phyloP scores from a whole-genome alignment of 2,329 filamentous ascomycete genomes.

The Sporothrix sp. region DNA sequence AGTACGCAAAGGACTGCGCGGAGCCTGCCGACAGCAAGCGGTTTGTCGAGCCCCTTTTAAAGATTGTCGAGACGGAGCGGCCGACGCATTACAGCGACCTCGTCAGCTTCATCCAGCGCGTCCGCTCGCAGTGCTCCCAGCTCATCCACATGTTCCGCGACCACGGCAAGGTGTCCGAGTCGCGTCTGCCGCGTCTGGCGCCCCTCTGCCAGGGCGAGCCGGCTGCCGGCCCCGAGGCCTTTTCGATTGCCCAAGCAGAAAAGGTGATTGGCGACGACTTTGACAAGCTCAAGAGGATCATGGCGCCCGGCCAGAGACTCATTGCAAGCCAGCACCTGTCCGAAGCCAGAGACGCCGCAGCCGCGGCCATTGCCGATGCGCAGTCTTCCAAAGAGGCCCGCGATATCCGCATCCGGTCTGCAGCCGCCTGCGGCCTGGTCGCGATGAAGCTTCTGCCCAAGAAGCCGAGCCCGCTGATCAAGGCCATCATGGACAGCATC shows the following conservation, averaged over 20 bases:
- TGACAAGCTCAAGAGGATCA: constrained; percentile 76
- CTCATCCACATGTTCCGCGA: constrained; percentile 87
- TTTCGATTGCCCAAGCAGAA: constrained; percentile 79
- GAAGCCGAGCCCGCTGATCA: constrained; percentile 87
- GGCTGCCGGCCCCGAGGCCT: constrained; percentile 84
- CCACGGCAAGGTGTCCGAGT: constrained; percentile 67
- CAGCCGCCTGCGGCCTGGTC: constrained; percentile 78
- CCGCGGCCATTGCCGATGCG: constrained; percentile 68
- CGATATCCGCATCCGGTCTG: constrained; percentile 77
- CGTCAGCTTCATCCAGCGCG: constrained; percentile 79
- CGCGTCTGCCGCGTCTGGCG: constrained; percentile 69
- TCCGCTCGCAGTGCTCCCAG: constrained; percentile 83
- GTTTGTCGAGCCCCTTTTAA: constrained; percentile 57
- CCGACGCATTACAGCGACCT: constrained; percentile 81
- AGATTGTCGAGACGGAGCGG: constrained; percentile 71
- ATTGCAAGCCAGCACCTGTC: constrained; percentile 70
- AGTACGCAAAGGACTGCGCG: constrained; percentile 60
- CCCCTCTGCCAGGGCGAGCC: constrained; percentile 90
- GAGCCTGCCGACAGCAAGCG: constrained; percentile 40
- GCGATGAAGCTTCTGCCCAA: constrained; percentile 83
- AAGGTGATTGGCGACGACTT: constrained; percentile 80
- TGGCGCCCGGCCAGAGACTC: constrained; percentile 79
- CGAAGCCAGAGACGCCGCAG: constrained; percentile 63
- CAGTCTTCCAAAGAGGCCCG: constrained; percentile 68
- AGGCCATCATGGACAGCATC: constrained; percentile 95